A percentile compares a stretch with the other conserved stretches of the same genome.
phyloP scores from a whole-genome alignment of 495 filamentous ascomycete species.

The Aspergillus indologenus region DNA sequence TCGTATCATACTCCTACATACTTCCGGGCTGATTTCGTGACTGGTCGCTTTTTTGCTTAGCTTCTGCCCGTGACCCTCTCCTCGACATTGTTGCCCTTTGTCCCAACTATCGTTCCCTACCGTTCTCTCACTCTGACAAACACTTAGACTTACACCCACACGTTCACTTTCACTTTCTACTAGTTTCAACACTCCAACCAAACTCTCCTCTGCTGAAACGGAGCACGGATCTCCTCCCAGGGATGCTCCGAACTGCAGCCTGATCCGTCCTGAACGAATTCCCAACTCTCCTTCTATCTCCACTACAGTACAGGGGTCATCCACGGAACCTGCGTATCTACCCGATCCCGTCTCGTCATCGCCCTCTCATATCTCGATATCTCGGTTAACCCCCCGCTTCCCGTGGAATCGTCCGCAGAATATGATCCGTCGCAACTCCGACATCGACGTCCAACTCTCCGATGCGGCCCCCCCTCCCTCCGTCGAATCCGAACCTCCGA shows the following conservation, averaged over 20 bases:
- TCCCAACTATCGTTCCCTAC: slow-evolving; percentile 4
- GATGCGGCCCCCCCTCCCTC: slow-evolving; percentile 37
- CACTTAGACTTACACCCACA: slow-evolving; percentile 12
- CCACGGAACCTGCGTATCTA: background rate
- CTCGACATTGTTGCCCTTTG: background rate
- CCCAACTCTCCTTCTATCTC: background rate
- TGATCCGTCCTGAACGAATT: background rate
- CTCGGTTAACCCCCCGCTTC: background rate
- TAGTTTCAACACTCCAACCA: slow-evolving; percentile 2
- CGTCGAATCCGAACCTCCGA: slow-evolving; percentile 27
- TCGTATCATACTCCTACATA: too few relatives aligned
- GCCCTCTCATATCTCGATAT: background rate
- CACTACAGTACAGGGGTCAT: background rate
- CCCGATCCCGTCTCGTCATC: slow-evolving; percentile 1
- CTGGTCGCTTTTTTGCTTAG: background rate
- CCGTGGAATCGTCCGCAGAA: slow-evolving; percentile 14
- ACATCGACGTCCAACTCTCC: slow-evolving; percentile 46
- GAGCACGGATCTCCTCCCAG: slow-evolving; percentile 40
- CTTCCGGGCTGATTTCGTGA: background rate
- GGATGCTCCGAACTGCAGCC: slow-evolving; percentile 10
- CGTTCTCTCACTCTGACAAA: background rate
- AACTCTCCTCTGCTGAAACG: slow-evolving; percentile 35
- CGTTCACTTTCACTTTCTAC: slow-evolving; percentile 11
- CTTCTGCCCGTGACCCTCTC: background rate
- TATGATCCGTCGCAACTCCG: slow-evolving; percentile 49